A percentile compares a stretch with the other conserved stretches of the same genome.
These are phyloP conservation scores for Penicillium frequentans DNA, from an alignment of 2,329 filamentous ascomycete species.

Conservation along the genomic window DNA sequence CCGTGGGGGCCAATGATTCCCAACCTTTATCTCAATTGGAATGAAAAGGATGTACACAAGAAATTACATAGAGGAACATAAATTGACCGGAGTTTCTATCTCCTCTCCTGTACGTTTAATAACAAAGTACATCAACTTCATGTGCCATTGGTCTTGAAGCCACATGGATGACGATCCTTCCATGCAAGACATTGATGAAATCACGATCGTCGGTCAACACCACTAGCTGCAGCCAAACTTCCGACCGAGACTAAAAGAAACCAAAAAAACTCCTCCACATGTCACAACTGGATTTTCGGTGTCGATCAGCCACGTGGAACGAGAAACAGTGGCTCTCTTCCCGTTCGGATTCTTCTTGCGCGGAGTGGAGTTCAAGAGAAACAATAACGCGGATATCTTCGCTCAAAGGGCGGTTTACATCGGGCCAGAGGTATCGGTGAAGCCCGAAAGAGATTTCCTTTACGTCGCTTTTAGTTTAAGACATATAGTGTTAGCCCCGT, in stretches of 20 bases:
- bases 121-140: too few relatives aligned
- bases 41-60: neutral
- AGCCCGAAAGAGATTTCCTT: neutral
- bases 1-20: neutral
- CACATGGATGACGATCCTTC: slow-evolving; percentile 10
- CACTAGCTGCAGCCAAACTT: slow-evolving; percentile 3
- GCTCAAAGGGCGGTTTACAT: neutral
- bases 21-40: neutral
- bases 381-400: neutral
- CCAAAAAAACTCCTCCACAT: neutral
- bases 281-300: neutral
- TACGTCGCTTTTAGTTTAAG: neutral
- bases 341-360: neutral
- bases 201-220: slow-evolving; percentile 11
- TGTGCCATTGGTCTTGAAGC: neutral
- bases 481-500: neutral
- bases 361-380: neutral
- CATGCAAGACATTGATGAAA: slow-evolving; percentile 15
- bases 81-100: neutral
- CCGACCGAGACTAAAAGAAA: too few relatives aligned
- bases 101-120: too few relatives aligned
- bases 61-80: neutral
- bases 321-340: neutral
- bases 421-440: neutral
- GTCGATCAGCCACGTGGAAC: slow-evolving; percentile 13